Conservation (phyloP, 352 stramenopile genomes). For the Globisporangium viniferum region DNA sequence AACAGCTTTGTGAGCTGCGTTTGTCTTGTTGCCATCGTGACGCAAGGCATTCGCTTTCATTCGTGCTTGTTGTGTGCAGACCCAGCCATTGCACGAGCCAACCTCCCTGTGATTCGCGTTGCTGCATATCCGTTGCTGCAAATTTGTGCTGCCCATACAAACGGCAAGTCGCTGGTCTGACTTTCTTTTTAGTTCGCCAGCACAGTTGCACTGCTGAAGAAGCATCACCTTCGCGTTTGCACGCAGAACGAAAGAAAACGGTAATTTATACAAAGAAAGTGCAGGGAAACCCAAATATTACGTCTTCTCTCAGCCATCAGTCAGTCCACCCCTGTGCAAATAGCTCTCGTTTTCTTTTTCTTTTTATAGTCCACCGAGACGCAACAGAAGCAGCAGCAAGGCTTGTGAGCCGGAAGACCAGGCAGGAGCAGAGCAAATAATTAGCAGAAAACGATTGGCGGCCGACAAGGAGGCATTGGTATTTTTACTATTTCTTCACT, state of each 20-base stretch:
- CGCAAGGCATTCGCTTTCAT: not conserved
- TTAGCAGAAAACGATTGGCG: not conserved
- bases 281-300: not conserved
- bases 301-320: constrained; percentile 1
- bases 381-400: not conserved
- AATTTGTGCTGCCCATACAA: not conserved
- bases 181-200: not conserved
- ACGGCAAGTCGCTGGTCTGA: constrained; percentile 4
- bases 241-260: not conserved
- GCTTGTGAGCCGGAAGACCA: not conserved
- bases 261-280: constrained; percentile 16
- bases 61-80: not conserved
- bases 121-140: not conserved
- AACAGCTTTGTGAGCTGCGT: not conserved
- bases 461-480: not conserved
- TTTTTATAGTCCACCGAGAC: constrained; percentile 9
- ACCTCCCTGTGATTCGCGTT: not conserved
- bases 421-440: not conserved
- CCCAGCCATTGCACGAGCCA: not conserved
- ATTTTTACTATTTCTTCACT: not conserved
- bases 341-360: not conserved
- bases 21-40: not conserved
- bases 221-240: constrained; percentile 1
- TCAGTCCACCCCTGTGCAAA: not conserved
- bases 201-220: constrained; percentile 8